Evolutionary conservation across 176 grass and related monocot species (phyloP).

Genomic region (Triticum aestivum): DNA sequence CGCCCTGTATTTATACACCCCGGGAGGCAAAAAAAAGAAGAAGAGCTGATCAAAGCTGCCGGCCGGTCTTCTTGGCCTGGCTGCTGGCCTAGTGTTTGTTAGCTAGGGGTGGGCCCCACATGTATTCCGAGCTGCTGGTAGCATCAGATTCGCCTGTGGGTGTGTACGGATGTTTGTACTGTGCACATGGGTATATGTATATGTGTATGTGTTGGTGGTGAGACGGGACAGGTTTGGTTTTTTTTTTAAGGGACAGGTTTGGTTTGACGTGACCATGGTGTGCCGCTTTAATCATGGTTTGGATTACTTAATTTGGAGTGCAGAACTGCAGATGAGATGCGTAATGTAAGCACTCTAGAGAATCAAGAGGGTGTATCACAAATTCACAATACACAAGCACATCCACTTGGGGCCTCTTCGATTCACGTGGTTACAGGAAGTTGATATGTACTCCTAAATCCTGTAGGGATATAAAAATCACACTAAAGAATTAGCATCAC

Average conservation of each 20-base stretch:
- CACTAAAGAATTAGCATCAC: too few relatives aligned
- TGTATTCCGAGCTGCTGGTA: neutral
- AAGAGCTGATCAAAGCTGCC: constrained; percentile 27
- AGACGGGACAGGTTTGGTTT: neutral
- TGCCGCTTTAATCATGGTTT: neutral
- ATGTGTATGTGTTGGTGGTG: neutral
- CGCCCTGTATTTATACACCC: constrained; percentile 58
- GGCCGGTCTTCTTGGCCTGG: constrained; percentile 20
- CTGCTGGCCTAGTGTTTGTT: constrained; percentile 26
- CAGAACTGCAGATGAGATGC: neutral
- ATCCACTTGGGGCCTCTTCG: too few relatives aligned
- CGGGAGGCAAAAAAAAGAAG: constrained; percentile 22
- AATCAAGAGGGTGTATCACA: neutral
- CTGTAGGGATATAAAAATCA: too few relatives aligned
- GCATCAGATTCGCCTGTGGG: neutral
- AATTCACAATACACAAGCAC: too few relatives aligned
- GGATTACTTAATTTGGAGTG: constrained; percentile 6
- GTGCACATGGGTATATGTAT: constrained; percentile 6
- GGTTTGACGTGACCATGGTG: neutral
- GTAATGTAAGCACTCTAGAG: neutral
- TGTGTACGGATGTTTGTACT: neutral
- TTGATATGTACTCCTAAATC: too few relatives aligned
- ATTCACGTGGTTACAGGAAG: too few relatives aligned
- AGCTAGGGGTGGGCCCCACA: neutral
- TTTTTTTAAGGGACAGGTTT: neutral